Evolutionary conservation across 148 eudicot species (phyloP).

Genomic region (Vaccinium corymbosum): DNA sequence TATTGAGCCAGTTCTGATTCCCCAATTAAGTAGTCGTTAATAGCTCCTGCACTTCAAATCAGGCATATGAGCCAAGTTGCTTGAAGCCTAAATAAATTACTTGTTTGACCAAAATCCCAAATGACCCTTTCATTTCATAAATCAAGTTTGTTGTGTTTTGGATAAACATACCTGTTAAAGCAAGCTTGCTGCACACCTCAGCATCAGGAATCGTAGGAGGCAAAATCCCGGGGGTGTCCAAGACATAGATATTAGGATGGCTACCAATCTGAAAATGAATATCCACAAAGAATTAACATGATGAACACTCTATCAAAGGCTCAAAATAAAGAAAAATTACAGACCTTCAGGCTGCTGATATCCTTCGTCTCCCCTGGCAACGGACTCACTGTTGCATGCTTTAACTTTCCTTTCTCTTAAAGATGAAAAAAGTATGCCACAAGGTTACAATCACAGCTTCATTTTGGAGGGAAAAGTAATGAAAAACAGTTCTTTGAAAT

Average conservation of each 20-base stretch:
- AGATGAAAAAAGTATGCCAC: slow-evolving; percentile 6
- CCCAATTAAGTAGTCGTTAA: slow-evolving; percentile 44
- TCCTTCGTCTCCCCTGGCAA: slow-evolving; percentile 32
- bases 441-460: background rate
- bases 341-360: slow-evolving; percentile 82
- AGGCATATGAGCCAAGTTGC: background rate
- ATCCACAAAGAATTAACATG: background rate
- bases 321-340: slow-evolving; percentile 5
- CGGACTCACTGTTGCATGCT: slow-evolving; percentile 52
- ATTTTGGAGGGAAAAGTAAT: background rate
- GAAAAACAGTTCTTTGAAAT: background rate
- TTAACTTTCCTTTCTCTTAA: slow-evolving; percentile 76
- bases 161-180: slow-evolving; percentile 38
- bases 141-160: background rate
- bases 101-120: background rate
- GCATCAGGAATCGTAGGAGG: slow-evolving; percentile 50
- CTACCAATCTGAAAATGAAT: slow-evolving; percentile 66
- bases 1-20: slow-evolving; percentile 6
- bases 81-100: background rate
- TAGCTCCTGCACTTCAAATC: slow-evolving; percentile 49
- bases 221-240: slow-evolving; percentile 88
- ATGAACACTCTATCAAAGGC: background rate
- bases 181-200: slow-evolving; percentile 60
- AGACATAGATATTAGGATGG: slow-evolving; percentile 80
- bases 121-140: background rate